phyloP scores from a whole-genome alignment of 2,329 filamentous ascomycete species.

The Fusarium newnesense region DNA sequence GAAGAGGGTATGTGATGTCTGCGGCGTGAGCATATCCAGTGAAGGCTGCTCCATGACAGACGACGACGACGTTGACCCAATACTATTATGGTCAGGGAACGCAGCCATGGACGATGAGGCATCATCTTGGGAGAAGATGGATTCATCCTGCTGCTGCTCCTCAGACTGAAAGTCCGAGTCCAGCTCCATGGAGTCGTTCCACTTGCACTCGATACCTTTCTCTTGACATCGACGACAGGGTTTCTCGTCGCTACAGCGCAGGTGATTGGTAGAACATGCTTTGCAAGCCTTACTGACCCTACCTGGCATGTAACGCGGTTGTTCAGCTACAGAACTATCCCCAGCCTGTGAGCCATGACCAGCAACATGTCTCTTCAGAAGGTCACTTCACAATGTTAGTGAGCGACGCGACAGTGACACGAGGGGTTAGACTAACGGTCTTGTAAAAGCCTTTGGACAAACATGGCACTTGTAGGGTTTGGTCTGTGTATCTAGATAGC shows the following conservation, averaged over 20 bases:
- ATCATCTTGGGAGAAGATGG: slow-evolving; percentile 8
- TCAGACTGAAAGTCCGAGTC: slow-evolving; percentile 24
- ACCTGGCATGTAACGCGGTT: slow-evolving; percentile 28
- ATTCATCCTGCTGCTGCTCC: slow-evolving; percentile 3
- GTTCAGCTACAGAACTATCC: slow-evolving; percentile 1
- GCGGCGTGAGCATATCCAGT: slow-evolving; percentile 17
- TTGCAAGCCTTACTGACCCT: slow-evolving; percentile 44
- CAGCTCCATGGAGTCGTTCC: slow-evolving; percentile 26
- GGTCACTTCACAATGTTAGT: slow-evolving; percentile 36
- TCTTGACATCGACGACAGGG: slow-evolving; percentile 45
- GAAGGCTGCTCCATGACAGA: slow-evolving; percentile 13
- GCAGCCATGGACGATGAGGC: neutral
- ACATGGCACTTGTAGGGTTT: slow-evolving; percentile 46
- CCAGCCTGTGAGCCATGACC: slow-evolving; percentile 32
- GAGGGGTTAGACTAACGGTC: slow-evolving; percentile 36
- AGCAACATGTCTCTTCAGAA: slow-evolving; percentile 40
- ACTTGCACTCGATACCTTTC: slow-evolving; percentile 43
- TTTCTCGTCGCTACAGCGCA: slow-evolving; percentile 47
- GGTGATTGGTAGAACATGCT: slow-evolving; percentile 45
- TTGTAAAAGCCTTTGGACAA: slow-evolving; percentile 46
- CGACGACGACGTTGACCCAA: neutral
- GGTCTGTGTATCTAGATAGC: slow-evolving; percentile 47
- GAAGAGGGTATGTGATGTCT: slow-evolving; percentile 18
- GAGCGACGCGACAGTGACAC: neutral
- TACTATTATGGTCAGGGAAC: neutral